Base-by-base conservation (phyloP, 768 basidiomycete species). In the Podaxis pistillaris region DNA sequence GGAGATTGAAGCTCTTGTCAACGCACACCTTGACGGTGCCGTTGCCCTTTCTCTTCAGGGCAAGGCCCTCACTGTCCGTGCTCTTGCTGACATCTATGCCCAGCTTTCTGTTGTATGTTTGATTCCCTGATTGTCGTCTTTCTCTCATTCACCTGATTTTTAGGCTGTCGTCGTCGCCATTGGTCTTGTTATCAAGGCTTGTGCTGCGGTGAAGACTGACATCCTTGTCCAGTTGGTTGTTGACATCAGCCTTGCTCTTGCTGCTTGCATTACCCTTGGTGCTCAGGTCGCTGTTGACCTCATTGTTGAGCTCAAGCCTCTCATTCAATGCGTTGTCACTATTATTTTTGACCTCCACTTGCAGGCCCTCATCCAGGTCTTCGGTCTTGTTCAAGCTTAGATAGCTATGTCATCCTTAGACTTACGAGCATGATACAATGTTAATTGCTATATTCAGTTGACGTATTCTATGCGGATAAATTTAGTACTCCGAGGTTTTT, bases 1-100 rank as follows among this genome's bases (percentile, higher is more conserved):
- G 5, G 55, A 60, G 17, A 61, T 70, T 44, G 58, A 71, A 51
- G 60, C 63, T 22, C 58, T 71, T 44, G 55, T 64, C 55, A 60
- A 56, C 1, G 56, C 41, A 11, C 50, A 65, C 11, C 17, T 55
- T 12, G 64, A 63, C 1, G 55, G 50, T 4, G 50, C 28, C 6
- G 28, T 30, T 30, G 28, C 65, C 40, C 65, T 70, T 22, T 4
- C 46, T 52, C 53, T 68, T 4, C 46, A 41, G 2, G 68, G 69
- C 46, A 56, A 66, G 38, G 61, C 66, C 19, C 47, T 68, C 26
- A 28, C 67, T 6, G 24, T 62, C n/a, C 26, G 38, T 33, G 67
- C 65, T 17, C 60, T 67, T 46, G 66, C 62, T 4, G 33, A 58
- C 4, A 50, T 60, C 28, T 46, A 67, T 38, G 22, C 51, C 9